Evolutionary conservation across 1,284 basidiomycete genomes (phyloP), one percentile per base, ranked within the genome.

Genomic region (Ceratobasidium sp.): DNA sequence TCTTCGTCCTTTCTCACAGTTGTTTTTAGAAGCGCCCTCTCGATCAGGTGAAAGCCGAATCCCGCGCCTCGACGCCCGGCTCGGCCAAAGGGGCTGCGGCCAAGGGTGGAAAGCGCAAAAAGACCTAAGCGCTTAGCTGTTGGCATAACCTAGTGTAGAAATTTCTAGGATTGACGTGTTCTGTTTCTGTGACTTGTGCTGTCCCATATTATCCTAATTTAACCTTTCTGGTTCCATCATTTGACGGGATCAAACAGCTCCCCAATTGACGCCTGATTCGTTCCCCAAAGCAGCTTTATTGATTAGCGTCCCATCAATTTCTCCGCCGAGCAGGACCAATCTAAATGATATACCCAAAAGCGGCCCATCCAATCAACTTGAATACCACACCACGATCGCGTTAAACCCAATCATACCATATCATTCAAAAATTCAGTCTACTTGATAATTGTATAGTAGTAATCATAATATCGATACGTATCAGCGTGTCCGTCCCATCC

Each of bases 41-140:
- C 35, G 83, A 83, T 61, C 82, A 84, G 43, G 73, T 82, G 63
- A 82, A 82, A 76, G 77, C 79, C 44, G 76, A 74, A n/a, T 77
- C 78, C 13, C 69, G 78, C 14, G 75, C 77, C 2, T 83, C 88
- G 0, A 88, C 87, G 9, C 88, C 89, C 23, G 79, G 81, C n/a
- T 83, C 81, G 59, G 62, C 71, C 47, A 71, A 71, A 30, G 72
- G 58, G 0, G 69, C 61, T 18, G 52, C 63, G 16, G 67, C 63
- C n/a, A 71, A 71, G 52, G 67, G 55, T 23, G 67, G 67, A 55
- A 71, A 71, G 55, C 41, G 67, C 14, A 71, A 71, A 59, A 71
- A 71, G 44, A 71, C 67, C n/a, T n/a, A n/a, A n/a, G n/a, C n/a
- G n/a, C n/a, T n/a, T n/a, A n/a, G n/a, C n/a, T n/a, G n/a, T n/a